A percentile compares a stretch with the other conserved stretches of the same genome.
Conservation (phyloP, 1,139 yeast species). For the Sugiyamaella paludigena region DNA sequence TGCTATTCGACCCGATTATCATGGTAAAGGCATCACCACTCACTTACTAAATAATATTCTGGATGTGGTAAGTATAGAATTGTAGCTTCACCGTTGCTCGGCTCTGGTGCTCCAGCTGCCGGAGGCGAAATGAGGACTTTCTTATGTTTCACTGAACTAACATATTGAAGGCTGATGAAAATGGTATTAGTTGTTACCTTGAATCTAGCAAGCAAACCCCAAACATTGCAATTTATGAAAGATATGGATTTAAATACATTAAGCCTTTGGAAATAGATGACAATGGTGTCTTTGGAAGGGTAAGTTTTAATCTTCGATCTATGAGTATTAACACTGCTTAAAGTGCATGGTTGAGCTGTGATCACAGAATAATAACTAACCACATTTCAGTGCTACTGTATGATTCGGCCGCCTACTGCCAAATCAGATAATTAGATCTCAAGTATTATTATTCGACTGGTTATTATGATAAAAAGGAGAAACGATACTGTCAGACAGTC, state of each 20-base stretch:
- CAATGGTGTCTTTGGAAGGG: neutral
- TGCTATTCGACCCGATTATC: constrained; percentile 6
- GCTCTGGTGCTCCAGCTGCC: neutral
- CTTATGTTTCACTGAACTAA: neutral
- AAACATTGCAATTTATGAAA: constrained; percentile 7
- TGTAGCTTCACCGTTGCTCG: too few relatives aligned
- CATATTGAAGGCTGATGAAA: neutral
- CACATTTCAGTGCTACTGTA: constrained; percentile 3
- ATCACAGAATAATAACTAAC: neutral
- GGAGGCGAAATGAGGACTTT: neutral
- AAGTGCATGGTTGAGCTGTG: too few relatives aligned
- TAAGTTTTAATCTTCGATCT: too few relatives aligned
- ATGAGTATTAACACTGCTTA: too few relatives aligned
- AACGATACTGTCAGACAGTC: too few relatives aligned
- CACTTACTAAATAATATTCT: neutral
- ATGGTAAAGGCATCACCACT: constrained; percentile 8
- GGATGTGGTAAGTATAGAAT: constrained; percentile 6
- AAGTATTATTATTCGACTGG: too few relatives aligned
- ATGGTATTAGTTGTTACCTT: constrained; percentile 2
- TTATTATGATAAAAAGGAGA: neutral
- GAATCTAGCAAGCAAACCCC: constrained; percentile 8
- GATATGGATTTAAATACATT: constrained; percentile 7
- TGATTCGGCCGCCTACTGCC: neutral
- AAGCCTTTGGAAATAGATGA: neutral
- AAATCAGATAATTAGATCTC: neutral